Evolutionary conservation across 2,329 filamentous ascomycete species (phyloP).

Genomic region (Bipolaris cookei): DNA sequence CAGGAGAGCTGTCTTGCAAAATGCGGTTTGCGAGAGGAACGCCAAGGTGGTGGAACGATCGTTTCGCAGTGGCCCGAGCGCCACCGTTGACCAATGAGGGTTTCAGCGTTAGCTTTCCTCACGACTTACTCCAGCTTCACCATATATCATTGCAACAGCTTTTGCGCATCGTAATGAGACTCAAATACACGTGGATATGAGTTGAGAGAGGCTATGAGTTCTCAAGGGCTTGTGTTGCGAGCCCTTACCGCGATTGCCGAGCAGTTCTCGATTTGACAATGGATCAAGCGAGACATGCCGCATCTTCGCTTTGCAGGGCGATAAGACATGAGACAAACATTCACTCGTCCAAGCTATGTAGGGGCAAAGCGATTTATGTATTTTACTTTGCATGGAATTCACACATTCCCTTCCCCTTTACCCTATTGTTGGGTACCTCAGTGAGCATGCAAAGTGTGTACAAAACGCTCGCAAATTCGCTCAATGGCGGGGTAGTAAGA

Average conservation of each 20-base stretch:
- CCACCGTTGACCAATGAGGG: constrained; percentile 1
- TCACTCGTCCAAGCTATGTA: not conserved
- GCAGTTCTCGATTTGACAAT: not conserved
- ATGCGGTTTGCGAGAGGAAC: constrained; percentile 24
- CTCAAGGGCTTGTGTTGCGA: not conserved
- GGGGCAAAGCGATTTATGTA: not conserved
- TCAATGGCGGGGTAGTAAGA: constrained; percentile 23
- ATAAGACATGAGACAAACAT: not conserved
- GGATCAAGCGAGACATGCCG: not conserved
- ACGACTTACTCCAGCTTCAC: not conserved
- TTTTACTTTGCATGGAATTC: not conserved
- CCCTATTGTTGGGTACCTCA: constrained; percentile 6
- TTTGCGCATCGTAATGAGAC: not conserved
- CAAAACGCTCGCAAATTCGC: constrained; percentile 31
- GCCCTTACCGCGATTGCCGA: not conserved
- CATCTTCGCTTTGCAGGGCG: not conserved
- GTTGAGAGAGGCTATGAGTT: not conserved
- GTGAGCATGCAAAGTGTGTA: constrained; percentile 11
- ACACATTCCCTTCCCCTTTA: not conserved
- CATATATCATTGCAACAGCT: not conserved
- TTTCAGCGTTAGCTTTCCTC: constrained; percentile 1
- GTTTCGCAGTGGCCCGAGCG: constrained; percentile 11
- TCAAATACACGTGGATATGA: not conserved
- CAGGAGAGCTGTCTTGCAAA: constrained; percentile 31
- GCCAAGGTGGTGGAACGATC: constrained; percentile 24